Conservation (phyloP, 192 early-diverging fungal species). For the Funneliformis geosporum region DNA sequence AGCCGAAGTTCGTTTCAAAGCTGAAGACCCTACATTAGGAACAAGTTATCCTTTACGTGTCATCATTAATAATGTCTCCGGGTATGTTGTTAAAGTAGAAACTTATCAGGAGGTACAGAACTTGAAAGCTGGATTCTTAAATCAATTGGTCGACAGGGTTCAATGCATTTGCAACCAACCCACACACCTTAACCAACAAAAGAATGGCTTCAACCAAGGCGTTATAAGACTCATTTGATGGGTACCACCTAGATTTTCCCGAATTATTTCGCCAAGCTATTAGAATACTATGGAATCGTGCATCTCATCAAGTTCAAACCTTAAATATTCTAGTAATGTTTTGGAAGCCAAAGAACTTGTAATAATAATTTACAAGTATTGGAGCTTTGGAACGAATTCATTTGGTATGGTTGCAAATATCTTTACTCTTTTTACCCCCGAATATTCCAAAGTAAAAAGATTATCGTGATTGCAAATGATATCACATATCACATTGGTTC, state of each 20-base stretch:
- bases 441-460: constrained; percentile 80
- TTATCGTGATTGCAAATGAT: constrained; percentile 98
- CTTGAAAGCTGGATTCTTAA: constrained; percentile 83
- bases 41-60: constrained; percentile 80
- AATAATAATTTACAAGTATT: constrained; percentile 75
- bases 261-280: constrained; percentile 92
- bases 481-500: constrained; percentile 97
- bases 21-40: constrained; percentile 62
- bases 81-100: constrained; percentile 89
- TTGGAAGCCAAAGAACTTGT: constrained; percentile 85
- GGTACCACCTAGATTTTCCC: constrained; percentile 99
- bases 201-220: constrained; percentile 93
- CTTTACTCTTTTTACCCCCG: constrained; percentile 83
- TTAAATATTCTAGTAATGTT: constrained; percentile 62
- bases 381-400: constrained; percentile 79
- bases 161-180: constrained; percentile 81
- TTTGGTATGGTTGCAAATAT: constrained; percentile 98
- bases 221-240: constrained; percentile 97
- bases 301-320: constrained; percentile 43
- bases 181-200: constrained; percentile 87
- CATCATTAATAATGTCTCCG: constrained; percentile 88
- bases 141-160: constrained; percentile 77
- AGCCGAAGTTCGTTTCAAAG: constrained; percentile 96
- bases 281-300: constrained; percentile 77
- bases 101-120: constrained; percentile 90